Conservation (phyloP, 1,139 yeast species). For the Torulaspora pretoriensis region DNA sequence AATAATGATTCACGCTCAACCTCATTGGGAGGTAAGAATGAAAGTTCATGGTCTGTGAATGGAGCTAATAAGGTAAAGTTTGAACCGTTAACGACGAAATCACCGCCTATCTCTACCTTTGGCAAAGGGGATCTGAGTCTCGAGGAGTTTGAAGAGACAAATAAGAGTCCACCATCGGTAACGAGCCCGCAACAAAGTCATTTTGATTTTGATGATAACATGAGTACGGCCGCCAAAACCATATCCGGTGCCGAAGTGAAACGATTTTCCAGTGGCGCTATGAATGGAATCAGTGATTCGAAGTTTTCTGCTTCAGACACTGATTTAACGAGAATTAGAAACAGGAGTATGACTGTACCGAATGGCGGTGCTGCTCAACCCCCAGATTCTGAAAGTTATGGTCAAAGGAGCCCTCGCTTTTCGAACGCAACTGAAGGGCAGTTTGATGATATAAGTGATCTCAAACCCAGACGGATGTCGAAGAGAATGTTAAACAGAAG, state of each 20-base stretch:
- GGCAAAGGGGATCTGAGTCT: constrained; percentile 71
- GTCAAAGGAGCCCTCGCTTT: constrained; percentile 20
- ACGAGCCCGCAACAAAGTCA: constrained; percentile 14
- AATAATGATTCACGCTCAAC: constrained; percentile 7
- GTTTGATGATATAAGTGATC: constrained; percentile 17
- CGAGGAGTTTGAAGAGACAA: constrained; percentile 36
- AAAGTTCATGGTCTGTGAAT: constrained; percentile 2
- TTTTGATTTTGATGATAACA: constrained; percentile 10
- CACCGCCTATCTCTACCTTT: constrained; percentile 51
- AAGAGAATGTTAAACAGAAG: constrained; percentile 28
- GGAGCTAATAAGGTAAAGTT: constrained; percentile 44
- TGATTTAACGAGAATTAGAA: constrained; percentile 14
- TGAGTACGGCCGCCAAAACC: constrained; percentile 11
- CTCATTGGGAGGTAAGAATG: constrained; percentile 6
- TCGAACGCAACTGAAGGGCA: constrained; percentile 12
- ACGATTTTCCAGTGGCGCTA: constrained; percentile 1
- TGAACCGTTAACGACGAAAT: constrained; percentile 49
- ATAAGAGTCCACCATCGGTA: constrained; percentile 38
- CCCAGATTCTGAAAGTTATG: constrained; percentile 9
- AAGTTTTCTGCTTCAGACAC: constrained; percentile 12
- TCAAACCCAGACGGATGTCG: constrained; percentile 29
- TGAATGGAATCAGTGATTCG: constrained; percentile 1
- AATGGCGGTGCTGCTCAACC: constrained; percentile 13
- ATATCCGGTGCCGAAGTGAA: constrained; percentile 9
- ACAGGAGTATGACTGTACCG: constrained; percentile 29